Percentiles rank a stretch among this genome's conserved stretches.
Evolutionary conservation across 164 flowering plant species (phyloP).

Genomic region (Dillenia turbinata): DNA sequence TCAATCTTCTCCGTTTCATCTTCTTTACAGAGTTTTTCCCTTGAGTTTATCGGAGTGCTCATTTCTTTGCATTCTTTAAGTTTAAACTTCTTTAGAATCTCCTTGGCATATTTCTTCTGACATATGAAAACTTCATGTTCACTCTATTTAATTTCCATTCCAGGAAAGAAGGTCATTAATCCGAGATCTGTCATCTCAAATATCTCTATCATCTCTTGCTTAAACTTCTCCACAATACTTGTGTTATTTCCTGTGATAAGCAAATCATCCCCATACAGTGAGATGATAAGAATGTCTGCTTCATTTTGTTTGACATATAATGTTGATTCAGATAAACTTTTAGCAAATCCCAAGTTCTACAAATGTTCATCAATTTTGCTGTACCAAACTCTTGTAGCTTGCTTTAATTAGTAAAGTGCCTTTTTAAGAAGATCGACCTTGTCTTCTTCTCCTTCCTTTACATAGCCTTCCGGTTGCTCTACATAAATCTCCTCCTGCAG

Average conservation of each 20-base stretch:
- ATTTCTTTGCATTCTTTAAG: slow-evolving; percentile 4
- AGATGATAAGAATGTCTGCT: too few species aligned
- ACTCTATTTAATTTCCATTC: too few species aligned
- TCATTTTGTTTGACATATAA: too few species aligned
- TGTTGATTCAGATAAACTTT: too few species aligned
- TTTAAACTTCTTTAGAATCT: background rate
- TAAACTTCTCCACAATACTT: too few species aligned
- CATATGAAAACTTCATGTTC: too few species aligned
- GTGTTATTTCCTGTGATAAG: too few species aligned
- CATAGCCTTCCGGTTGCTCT: slow-evolving; percentile 6
- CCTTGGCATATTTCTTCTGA: background rate
- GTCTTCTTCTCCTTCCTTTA: slow-evolving; percentile 5
- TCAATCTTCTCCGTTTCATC: slow-evolving; percentile 6
- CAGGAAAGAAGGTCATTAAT: too few species aligned
- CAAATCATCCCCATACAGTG: too few species aligned
- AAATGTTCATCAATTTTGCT: slow-evolving; percentile 6
- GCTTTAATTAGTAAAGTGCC: background rate
- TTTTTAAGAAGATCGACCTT: slow-evolving; percentile 6
- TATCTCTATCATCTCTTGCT: too few species aligned
- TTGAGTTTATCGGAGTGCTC: slow-evolving; percentile 2
- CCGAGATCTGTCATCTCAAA: too few species aligned
- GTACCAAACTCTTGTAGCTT: background rate
- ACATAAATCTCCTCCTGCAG: background rate
- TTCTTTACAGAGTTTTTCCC: slow-evolving; percentile 1
- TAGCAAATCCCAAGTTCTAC: background rate